phyloP scores from a whole-genome alignment of 23 red algal species.

The Chondrus crispus region DNA sequence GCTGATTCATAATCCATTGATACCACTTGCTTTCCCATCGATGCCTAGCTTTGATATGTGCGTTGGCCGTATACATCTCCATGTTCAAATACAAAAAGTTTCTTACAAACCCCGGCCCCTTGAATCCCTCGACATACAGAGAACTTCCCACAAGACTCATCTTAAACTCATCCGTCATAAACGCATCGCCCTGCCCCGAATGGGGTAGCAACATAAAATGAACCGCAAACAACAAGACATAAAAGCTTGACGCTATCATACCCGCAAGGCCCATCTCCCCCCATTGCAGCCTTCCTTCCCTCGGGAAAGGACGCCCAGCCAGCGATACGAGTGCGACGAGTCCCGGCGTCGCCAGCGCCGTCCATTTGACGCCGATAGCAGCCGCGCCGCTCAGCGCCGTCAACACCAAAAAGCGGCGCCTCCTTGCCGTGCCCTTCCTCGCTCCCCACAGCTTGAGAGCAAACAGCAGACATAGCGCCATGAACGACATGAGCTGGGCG shows the following conservation, averaged over 20 bases:
- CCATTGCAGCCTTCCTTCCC: slow-evolving; percentile 31
- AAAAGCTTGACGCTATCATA: slow-evolving; percentile 35
- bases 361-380: slow-evolving; percentile 89
- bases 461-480: slow-evolving; percentile 57
- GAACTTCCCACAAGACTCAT: slow-evolving; percentile 57
- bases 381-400: slow-evolving; percentile 62
- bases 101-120: slow-evolving; percentile 38
- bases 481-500: slow-evolving; percentile 83
- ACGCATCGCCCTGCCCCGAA: slow-evolving; percentile 72
- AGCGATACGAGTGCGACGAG: slow-evolving; percentile 81
- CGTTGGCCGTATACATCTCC: slow-evolving; percentile 93
- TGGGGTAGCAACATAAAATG: slow-evolving; percentile 80
- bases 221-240: slow-evolving; percentile 59
- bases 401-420: slow-evolving; percentile 24
- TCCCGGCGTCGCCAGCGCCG: slow-evolving; percentile 74
- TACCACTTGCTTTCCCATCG: slow-evolving; percentile 85
- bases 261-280: slow-evolving; percentile 65
- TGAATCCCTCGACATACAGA: slow-evolving; percentile 34
- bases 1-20: slow-evolving; percentile 71
- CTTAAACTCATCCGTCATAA: slow-evolving; percentile 81
- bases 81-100: slow-evolving; percentile 72
- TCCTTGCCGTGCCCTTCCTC: slow-evolving; percentile 1
- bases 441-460: slow-evolving; percentile 72
- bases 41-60: slow-evolving; percentile 74
- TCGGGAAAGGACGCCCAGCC: slow-evolving; percentile 18